Percentiles rank a stretch among this genome's conserved stretches.
phyloP scores from a whole-genome alignment of 2,329 filamentous ascomycete species.

The Geoglossum cookeanum region DNA sequence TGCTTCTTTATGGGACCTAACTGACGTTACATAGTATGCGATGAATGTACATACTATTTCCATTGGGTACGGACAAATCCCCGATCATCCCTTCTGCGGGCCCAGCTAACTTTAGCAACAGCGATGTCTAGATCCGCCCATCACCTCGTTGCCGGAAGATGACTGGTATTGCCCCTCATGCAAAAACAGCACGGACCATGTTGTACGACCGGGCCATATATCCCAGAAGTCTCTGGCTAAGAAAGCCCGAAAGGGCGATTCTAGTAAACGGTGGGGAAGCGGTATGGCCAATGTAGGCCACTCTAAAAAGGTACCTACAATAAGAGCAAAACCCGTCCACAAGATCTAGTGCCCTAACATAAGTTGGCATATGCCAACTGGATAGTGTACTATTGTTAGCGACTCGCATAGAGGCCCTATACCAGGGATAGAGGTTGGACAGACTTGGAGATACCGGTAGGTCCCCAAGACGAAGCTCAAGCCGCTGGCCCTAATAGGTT shows the following conservation, averaged over 20 bases:
- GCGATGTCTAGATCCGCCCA: not conserved
- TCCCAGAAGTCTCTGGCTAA: not conserved
- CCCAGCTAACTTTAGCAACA: not conserved
- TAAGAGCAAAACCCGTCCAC: too few species aligned
- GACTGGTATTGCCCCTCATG: conserved; percentile 1
- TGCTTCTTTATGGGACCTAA: not conserved
- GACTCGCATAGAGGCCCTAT: not conserved
- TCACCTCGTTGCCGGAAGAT: not conserved
- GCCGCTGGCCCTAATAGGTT: not conserved
- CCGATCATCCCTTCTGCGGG: too few species aligned
- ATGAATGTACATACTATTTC: not conserved
- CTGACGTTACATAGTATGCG: not conserved
- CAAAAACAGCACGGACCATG: not conserved
- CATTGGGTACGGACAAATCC: not conserved
- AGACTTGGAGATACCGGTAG: not conserved
- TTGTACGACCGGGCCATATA: not conserved
- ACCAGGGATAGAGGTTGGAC: not conserved
- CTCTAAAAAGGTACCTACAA: not conserved
- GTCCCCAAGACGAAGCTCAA: not conserved
- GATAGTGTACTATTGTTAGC: not conserved
- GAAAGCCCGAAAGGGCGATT: not conserved
- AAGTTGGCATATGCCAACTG: not conserved
- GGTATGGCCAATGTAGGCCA: not conserved
- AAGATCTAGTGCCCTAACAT: not conserved
- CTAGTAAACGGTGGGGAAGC: not conserved